Base-by-base conservation (phyloP, 2,329 filamentous ascomycete genomes). In the Pseudohalonectria lignicola region DNA sequence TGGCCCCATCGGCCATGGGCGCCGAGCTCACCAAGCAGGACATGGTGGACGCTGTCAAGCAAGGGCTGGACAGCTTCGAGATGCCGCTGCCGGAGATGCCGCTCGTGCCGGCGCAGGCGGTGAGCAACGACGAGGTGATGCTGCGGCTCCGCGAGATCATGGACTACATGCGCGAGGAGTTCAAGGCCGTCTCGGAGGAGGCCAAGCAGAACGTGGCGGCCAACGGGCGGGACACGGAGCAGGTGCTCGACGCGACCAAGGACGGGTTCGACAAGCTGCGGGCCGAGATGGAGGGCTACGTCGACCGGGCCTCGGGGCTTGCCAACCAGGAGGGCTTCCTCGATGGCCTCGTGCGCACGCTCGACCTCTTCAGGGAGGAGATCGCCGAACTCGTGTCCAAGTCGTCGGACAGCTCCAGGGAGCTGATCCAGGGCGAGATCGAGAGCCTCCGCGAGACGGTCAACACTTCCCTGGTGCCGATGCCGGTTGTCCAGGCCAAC, bases 231-330 rank as follows among this genome's bases (percentile, higher is more conserved):
- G 86, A 92, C 53, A 90, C 86, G 0, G 87, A 94, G 55, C 86
- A 94, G 55, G 79, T 94, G 11, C 67, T 95, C 4, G 85, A 92
- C 55, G 84, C 86, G 1, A 80, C 93, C 31, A 90, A 86, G 48
- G 86, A 94, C 53, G 87, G 87, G 0, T 70, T 94, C 12, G 86
- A 94, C 47, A 80, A 76, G 47, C 72, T 96, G 6, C 79, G 86
- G 10, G 63, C 67, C 11, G 83, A 94, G 41, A 84, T 96, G 39
- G 86, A 94, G 48, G 67, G 66, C 31, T 94, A 93, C 47, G 78
- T 92, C 41, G 79, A 88, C 49, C 78, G 77, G 34, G 75, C 79
- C 7, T 69, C 76, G 13, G 82, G 82, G 42, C 69, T 75, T 2
- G 71, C 78, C 2, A 75, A 74, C 16, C 86, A 88, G 43, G 81